Base-by-base conservation (phyloP, 495 filamentous ascomycete species). In the Trichoderma reesei region DNA sequence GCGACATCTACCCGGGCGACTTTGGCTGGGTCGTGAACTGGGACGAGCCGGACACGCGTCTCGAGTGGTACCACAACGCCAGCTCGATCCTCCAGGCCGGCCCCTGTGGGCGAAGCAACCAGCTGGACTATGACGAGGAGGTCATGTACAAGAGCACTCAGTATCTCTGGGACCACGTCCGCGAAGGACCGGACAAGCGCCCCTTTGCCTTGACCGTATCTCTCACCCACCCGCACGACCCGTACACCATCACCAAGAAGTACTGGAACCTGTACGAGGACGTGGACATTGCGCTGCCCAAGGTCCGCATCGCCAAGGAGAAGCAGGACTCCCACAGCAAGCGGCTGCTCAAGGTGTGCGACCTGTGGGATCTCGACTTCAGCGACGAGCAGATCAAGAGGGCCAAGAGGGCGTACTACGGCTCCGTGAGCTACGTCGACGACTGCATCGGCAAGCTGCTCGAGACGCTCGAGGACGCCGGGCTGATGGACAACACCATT, bases 121-220 rank as follows among this genome's bases (percentile, higher is more conserved):
- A 96, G 77, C 82, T 96, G n/a, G 91, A 96, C 70, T 96, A 90
- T 67, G 91, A 96, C 68, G 90, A 94, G 75, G 91, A 96, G 73
- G 90, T 94, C 68, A 91, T 94, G 82, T 91, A 90, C 74, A 87
- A 85, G 76, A 84, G 87, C 7, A 86, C 81, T 41, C 90, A 93
- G 73, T 96, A 90, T 71, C 77, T 96, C 41, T 92, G 89, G 72
- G 87, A 93, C 74, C 83, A 91, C 66, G 89, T 91, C 26, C 86
- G 91, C 4, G 82, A 89, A 67, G 83, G 80, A 16, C 83, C 83
- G 4, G 79, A 76, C 60, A 79, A 79, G 39, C 84, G 90, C 36
- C 91, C 91, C 9, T 96, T 95, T 75, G 91, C 87, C 69, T 74
- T 96, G 80, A 96, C 91, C 34, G 82, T 96, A 7, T 95, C 91